Conservation (phyloP, 1,139 yeast species). For the Candida tropicalis region DNA sequence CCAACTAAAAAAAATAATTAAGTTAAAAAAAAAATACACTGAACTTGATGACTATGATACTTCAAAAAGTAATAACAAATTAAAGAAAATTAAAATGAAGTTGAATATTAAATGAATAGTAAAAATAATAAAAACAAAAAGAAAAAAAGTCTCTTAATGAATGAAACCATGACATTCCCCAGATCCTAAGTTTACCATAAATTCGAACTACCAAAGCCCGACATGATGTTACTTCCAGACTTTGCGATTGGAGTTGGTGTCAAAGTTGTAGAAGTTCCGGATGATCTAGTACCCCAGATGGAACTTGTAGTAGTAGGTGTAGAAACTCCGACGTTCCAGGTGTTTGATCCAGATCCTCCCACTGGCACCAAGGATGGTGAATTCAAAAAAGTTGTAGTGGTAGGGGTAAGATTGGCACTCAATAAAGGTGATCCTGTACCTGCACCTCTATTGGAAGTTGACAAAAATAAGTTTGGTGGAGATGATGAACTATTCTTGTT, state of each 20-base stretch:
- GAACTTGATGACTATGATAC: conserved; percentile 2
- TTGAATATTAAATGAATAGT: background rate
- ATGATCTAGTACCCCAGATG: conserved; percentile 16
- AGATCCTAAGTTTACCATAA: conserved; percentile 11
- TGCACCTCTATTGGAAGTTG: conserved; percentile 13
- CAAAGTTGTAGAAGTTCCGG: conserved; percentile 11
- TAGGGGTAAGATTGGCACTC: conserved; percentile 15
- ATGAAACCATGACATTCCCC: background rate
- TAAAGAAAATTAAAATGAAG: conserved; percentile 1
- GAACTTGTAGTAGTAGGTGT: conserved; percentile 11
- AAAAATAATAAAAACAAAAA: background rate
- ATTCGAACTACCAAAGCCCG: conserved; percentile 11
- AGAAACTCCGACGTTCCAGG: conserved; percentile 10
- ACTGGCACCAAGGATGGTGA: conserved; percentile 22
- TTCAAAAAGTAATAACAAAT: background rate
- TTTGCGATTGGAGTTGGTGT: conserved; percentile 8
- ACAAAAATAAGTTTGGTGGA: conserved; percentile 31
- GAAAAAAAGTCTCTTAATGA: background rate
- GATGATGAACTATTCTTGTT: conserved; percentile 16
- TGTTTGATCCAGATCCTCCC: conserved; percentile 9
- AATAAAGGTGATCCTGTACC: conserved; percentile 13
- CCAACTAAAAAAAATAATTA: background rate
- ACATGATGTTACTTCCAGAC: conserved; percentile 10
- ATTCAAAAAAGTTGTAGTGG: conserved; percentile 18
- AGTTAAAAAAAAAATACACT: background rate